A percentile compares a stretch with the other conserved stretches of the same genome.
These are phyloP conservation scores for Monosporascus cannonballus DNA, from an alignment of 2,329 filamentous ascomycete genomes.

Conservation along the genomic window DNA sequence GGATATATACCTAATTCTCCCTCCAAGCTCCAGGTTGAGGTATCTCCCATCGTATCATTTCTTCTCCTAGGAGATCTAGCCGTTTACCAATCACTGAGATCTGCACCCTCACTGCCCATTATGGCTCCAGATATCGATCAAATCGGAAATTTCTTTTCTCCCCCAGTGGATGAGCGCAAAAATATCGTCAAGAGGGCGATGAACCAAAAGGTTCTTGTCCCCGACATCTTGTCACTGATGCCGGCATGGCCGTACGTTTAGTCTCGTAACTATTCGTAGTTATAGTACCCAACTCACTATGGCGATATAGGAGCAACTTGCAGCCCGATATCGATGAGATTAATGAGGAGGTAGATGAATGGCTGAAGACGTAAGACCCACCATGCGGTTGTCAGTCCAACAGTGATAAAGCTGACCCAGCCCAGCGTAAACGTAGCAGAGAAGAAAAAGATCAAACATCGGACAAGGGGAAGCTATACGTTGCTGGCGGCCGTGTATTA, in stretches of 20 bases:
- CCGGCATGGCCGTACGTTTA: slow-evolving; percentile 15
- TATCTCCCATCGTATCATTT: too few relatives aligned
- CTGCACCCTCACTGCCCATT: neutral
- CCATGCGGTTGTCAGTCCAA: neutral
- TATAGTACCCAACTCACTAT: neutral
- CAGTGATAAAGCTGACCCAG: slow-evolving; percentile 3
- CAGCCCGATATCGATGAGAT: slow-evolving; percentile 21
- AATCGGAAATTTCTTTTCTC: slow-evolving; percentile 2
- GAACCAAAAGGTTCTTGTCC: slow-evolving; percentile 20
- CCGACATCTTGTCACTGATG: slow-evolving; percentile 21
- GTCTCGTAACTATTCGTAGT: neutral
- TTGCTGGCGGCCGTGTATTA: slow-evolving; percentile 21
- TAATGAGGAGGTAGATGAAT: slow-evolving; percentile 20
- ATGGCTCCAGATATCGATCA: slow-evolving; percentile 18
- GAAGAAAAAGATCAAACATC: slow-evolving; percentile 21
- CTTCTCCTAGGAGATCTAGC: too few relatives aligned
- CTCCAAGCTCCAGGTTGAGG: too few relatives aligned
- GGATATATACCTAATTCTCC: too few relatives aligned
- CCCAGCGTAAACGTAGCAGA: slow-evolving; percentile 19
- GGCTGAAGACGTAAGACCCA: slow-evolving; percentile 17
- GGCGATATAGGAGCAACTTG: slow-evolving; percentile 8
- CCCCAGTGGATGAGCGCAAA: slow-evolving; percentile 14
- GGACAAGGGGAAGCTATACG: slow-evolving; percentile 21
- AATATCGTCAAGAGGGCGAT: slow-evolving; percentile 16
- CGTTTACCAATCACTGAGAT: too few relatives aligned